Base-by-base conservation (phyloP, 2,329 filamentous ascomycete genomes). In the Sclerotiophoma versabilis region DNA sequence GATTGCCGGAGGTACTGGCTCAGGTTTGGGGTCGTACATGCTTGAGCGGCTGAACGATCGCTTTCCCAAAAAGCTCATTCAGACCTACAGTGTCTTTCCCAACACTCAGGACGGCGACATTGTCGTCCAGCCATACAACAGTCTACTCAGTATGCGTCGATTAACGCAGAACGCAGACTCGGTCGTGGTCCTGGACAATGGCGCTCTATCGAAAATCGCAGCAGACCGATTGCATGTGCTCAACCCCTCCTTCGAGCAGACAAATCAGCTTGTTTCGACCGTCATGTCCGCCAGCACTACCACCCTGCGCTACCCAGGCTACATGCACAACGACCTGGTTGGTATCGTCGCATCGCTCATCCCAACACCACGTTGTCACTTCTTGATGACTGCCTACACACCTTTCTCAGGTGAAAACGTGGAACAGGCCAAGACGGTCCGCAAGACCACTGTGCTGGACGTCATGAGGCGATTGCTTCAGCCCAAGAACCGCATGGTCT, bases 261-360 rank as follows among this genome's bases (percentile, higher is more conserved):
- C 95, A 1, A 99, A 99, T 74, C 95, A 98, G 75, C 83, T 99
- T 29, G 93, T 70, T 4, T 95, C 92, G 7, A 99, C 96, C 1
- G 96, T 99, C 75, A 99, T 99, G 95, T 97, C 93, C 29, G 95
- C 95, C 32, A 96, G 92, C 72, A 99, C 95, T 4, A 98, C 93
- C 9, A 97, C 96, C 2, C 86, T 99, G 44, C 86, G 95, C 71
- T 99, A 99, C 75, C 95, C 95, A 1, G 95, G 95, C 32, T 99
- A 99, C 79, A 99, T 99, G 95, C 95, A 99, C 81, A 99, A 99
- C 76, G 95, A 99, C 73, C 88, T 99, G 14, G 93, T 96, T 71
- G 95, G 93, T 76, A 98, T 99, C 67, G 84, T 99, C 53, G 95
- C 96, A 20, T 96, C 92, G 17, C 84, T 99, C 34, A 98, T 99